Evolutionary conservation across 2,329 filamentous ascomycete genomes (phyloP), one percentile per base, ranked within the genome.

Genomic region (Pyricularia pennisetigena): DNA sequence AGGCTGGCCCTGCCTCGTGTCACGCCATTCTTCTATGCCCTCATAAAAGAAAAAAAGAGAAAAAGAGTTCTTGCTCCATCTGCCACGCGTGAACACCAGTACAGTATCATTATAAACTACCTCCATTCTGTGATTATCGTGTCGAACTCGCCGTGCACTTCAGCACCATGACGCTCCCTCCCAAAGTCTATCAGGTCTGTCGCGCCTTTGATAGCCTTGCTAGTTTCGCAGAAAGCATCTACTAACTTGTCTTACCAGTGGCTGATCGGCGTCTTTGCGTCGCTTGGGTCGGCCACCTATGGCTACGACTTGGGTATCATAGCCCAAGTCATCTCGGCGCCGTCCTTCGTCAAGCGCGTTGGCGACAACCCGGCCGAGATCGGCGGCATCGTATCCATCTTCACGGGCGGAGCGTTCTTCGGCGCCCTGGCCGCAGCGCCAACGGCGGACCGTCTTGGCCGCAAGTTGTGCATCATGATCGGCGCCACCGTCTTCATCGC

Each of bases 321-420:
- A 68, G 82, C 82, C 65, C 78, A 82, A 67, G 83, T 83, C 16
- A 81, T 87, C 68, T 82, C 83, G 16, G 83, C 82, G 23, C 75
- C 76, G 10, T 78, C 80, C 9, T 85, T 83, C 72, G 74, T 73
- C 4, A 69, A 70, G 1, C 75, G 76, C 67, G 84, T 85, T 69
- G 0, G 73, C 80, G 7, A 76, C 28, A 41, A 66, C 24, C 68
- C n/a, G 26, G 29, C 59, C 14, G 64, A 66, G 30, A 68, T 83
- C 54, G 90, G 90, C 67, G 85, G 90, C 3, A 89, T 93, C 0
- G 91, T 94, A 0, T 91, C 90, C 1, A 83, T 93, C 69, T 94
- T 94, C 76, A 94, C 91, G 0, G 89, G 91, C 54, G 84, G 84
- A n/a, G 90, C 90, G 26, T 92, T 92, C 78, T 85, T 90, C 71